Evolutionary conservation across 2,329 filamentous ascomycete genomes (phyloP), one percentile per base, ranked within the genome.

Genomic region (Fusarium oxysporum): DNA sequence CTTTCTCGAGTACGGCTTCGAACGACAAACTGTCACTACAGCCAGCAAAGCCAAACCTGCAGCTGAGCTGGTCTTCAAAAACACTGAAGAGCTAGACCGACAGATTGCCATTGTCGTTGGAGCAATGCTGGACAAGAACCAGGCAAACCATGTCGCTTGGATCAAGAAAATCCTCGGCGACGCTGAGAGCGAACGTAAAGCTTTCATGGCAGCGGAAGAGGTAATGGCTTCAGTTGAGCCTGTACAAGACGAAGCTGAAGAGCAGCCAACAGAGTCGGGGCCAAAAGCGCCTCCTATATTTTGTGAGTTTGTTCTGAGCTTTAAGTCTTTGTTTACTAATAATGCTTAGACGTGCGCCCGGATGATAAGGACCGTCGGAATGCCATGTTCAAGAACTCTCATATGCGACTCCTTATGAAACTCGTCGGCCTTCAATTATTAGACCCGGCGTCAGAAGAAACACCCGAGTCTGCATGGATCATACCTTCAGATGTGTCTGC

Each of bases 1-100:
- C 82, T 98, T 94, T 79, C 87, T 99, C 9, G 95, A 98, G 79
- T 95, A 95, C 78, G 96, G 96, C 0, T 92, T 94, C 75, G 95
- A 98, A 77, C 93, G 92, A 78, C 94, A 93, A 79, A 94, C 96
- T 73, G 89, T 92, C 0, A 80, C 91, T 30, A 87, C 88, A 25
- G 85, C 87, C 23, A 78, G 82, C n/a, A 87, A 90, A 47, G 88
- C 91, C 14, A 90, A 89, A 73, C 89, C 94, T 7, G 94, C 92
- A 1, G 93, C 93, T 16, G 93, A 97, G 78, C 86, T 99, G 25
- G 93, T 96, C 76, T 93, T 99, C 75, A 93, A 92, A 76, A 87
- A 91, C 47, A 89, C 88, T 3, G 88, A 92, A 71, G 91, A 92
- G 45, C 86, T 85, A 25, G 90, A 92, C 51, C 88, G 91, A 65